phyloP scores from a whole-genome alignment of 2,329 filamentous ascomycete species.

The Phialophora tarda region DNA sequence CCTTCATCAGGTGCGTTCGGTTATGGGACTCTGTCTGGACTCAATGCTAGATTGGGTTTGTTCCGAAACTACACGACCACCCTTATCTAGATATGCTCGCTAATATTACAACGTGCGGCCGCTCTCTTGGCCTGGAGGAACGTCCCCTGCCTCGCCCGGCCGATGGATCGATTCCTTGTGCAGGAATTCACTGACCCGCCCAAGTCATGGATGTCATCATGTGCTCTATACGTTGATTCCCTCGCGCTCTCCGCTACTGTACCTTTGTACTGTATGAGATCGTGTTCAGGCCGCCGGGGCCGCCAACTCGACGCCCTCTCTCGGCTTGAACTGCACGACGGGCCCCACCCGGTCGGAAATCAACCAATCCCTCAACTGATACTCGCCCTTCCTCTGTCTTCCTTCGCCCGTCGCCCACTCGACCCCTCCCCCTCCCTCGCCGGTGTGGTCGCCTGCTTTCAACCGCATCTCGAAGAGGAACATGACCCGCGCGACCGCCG shows the following conservation, averaged over 20 bases:
- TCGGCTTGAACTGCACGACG: constrained; percentile 23
- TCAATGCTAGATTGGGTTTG: background rate
- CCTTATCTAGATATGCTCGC: background rate
- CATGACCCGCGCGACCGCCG: constrained; percentile 23
- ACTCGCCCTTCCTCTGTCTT: constrained; percentile 21
- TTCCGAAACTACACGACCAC: background rate
- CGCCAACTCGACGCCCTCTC: background rate
- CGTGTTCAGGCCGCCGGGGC: background rate
- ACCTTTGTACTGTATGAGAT: background rate
- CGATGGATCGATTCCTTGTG: background rate
- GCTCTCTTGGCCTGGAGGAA: background rate
- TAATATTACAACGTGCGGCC: no score
- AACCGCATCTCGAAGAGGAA: constrained; percentile 31
- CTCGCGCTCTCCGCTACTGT: background rate
- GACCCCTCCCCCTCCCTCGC: constrained; percentile 14
- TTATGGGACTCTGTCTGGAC: no score
- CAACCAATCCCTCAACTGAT: constrained; percentile 30
- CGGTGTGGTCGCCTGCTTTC: constrained; percentile 23
- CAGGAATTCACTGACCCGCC: background rate
- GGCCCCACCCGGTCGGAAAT: constrained; percentile 23
- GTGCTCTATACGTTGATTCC: background rate
- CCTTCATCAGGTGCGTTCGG: no score
- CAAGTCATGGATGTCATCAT: background rate
- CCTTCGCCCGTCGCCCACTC: constrained; percentile 8
- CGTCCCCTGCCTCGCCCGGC: background rate